Percentiles rank a stretch among this genome's conserved stretches.
These are phyloP conservation scores for Ceratocystis colombiana DNA, from an alignment of 2,329 filamentous ascomycete genomes.

Conservation along the genomic window DNA sequence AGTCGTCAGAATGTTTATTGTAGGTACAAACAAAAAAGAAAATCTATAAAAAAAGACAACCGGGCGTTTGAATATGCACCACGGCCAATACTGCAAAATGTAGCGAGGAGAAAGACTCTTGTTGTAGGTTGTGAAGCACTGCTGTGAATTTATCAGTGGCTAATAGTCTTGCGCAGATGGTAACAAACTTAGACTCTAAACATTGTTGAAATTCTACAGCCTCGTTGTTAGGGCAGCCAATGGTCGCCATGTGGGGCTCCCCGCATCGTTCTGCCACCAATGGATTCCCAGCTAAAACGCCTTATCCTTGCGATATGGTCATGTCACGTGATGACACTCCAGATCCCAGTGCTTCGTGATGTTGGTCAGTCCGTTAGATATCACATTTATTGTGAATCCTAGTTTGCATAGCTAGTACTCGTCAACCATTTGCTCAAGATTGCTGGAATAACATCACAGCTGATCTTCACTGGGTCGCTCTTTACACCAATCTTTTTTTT, in stretches of 20 bases:
- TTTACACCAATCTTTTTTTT: not conserved
- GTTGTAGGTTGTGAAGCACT: no score
- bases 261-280: constrained; percentile 9
- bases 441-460: not conserved
- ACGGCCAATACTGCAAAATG: not conserved
- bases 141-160: no score
- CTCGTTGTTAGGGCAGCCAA: constrained; percentile 6
- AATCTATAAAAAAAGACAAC: not conserved
- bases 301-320: not conserved
- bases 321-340: constrained; percentile 2
- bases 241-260: not conserved
- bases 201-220: constrained; percentile 1
- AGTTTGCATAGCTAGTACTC: not conserved
- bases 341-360: not conserved
- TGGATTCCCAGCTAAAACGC: constrained; percentile 3
- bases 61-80: not conserved
- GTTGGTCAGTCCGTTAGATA: not conserved
- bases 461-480: not conserved
- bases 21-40: no score
- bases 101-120: not conserved
- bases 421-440: not conserved
- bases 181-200: not conserved
- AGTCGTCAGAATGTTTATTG: not conserved
- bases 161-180: no score
- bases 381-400: not conserved